Conservation (phyloP, 345 rosid species). For the Eucalyptus sideroxylon region DNA sequence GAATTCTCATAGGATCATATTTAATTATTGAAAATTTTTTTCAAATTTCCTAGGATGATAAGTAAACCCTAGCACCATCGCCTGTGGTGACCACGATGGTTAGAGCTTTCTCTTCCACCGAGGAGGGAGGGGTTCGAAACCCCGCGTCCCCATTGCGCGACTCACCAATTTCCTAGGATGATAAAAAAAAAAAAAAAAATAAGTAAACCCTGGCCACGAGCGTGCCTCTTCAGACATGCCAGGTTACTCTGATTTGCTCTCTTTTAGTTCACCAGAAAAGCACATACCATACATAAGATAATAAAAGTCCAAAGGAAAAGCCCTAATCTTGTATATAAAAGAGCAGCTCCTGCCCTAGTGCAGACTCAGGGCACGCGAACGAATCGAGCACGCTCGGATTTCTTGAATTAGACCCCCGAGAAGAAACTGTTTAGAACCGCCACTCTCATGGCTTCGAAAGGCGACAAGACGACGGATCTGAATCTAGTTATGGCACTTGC, state of each 20-base stretch:
- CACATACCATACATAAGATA: not conserved
- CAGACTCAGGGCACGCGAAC: not conserved
- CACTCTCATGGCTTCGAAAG: not conserved
- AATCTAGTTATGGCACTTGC: constrained; percentile 1
- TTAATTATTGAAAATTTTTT: too few species aligned
- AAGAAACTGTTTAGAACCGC: not conserved
- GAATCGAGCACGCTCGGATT: not conserved
- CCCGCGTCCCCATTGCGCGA: too few species aligned
- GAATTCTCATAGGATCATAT: too few species aligned
- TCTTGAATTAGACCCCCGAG: not conserved
- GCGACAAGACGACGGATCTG: not conserved
- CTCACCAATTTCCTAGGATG: not conserved
- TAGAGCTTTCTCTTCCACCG: too few species aligned
- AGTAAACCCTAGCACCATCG: not conserved
- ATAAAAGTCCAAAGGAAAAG: not conserved
- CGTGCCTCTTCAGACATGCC: not conserved
- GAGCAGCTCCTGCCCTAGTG: not conserved
- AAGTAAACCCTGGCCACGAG: not conserved
- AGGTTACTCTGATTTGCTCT: not conserved
- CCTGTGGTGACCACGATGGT: too few species aligned
- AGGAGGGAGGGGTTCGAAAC: too few species aligned
- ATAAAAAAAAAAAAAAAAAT: too few species aligned
- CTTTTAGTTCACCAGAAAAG: not conserved
- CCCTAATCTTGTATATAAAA: not conserved
- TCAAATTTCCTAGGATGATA: not conserved